Base-by-base conservation (phyloP, 805 yeast species). In the Teunomyces lycoperdinae region DNA sequence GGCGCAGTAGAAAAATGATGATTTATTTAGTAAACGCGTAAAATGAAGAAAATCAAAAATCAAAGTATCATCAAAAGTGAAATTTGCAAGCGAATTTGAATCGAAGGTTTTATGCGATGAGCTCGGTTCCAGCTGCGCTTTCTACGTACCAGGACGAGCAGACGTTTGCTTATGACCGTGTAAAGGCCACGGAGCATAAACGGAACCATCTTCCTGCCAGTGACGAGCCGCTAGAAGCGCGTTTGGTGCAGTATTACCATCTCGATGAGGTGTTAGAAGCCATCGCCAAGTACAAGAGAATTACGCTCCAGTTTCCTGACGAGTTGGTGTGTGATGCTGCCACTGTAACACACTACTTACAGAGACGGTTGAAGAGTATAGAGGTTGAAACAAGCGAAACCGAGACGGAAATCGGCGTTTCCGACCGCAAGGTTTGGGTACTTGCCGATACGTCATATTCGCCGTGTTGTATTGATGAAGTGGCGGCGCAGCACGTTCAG, bases 371-470 rank as follows among this genome's bases (percentile, higher is more conserved):
- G 42, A 60, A 17, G 11, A 9, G 5, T 13, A 11, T n/a, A n/a
- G 33, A n/a, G 13, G 6, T 17, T 13, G 9, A 30, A 8, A 13
- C 6, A n/a, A 41, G 33, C 9, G 35, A 28, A 16, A 35, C 13
- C 27, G 29, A 41, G 30, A 16, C 31, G 7, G 44, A 13, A 72
- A 74, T 54, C 4, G 34, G 13, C 9, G 16, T 32, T 32, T n/a
- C 34, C 4, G 16, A 13, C 34, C 13, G 13, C 34, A 69, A 77
- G 43, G 76, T 86, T 9, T 92, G 92, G 87, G 80, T 92, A 13
- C 69, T 94, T 32, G 99, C 98, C 0, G 99, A 94, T 61, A 92
- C 99, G 0, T 89, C 97, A 0, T 94, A 94, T 60, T 88, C 96
- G 27, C 76, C 96, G 0, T 94, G 99, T 66, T 94, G 99, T 68